Percentiles rank a stretch among this genome's conserved stretches.
phyloP scores from a whole-genome alignment of 257 asterid species.

The Ehretia macrophylla region DNA sequence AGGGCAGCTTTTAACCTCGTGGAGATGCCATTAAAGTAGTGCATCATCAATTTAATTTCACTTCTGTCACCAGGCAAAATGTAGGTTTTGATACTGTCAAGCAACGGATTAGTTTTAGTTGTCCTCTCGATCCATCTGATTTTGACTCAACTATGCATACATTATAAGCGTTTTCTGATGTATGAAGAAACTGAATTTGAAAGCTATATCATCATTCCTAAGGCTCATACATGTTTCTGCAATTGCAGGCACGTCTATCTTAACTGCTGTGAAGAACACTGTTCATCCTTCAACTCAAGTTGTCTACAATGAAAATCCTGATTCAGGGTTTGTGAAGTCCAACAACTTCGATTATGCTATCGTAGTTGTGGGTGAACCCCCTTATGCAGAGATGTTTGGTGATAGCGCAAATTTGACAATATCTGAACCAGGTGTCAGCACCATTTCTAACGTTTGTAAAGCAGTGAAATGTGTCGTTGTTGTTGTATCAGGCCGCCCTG shows the following conservation, averaged over 20 bases:
- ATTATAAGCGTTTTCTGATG: neutral
- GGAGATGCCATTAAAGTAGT: too few relatives aligned
- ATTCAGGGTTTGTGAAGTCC: constrained; percentile 10
- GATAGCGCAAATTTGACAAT: constrained; percentile 21
- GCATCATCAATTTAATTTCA: too few relatives aligned
- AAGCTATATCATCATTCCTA: neutral
- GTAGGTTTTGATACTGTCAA: too few relatives aligned
- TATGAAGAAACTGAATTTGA: neutral
- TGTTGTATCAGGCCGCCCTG: constrained; percentile 19
- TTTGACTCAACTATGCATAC: too few relatives aligned
- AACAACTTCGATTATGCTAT: constrained; percentile 13
- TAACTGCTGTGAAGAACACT: constrained; percentile 12
- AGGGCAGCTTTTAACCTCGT: too few relatives aligned
- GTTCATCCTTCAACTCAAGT: constrained; percentile 24
- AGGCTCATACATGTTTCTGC: neutral
- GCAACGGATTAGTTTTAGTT: too few relatives aligned
- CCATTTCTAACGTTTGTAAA: constrained; percentile 15
- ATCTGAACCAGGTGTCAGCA: constrained; percentile 17
- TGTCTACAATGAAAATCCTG: constrained; percentile 16
- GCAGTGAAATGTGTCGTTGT: constrained; percentile 16
- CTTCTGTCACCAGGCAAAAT: too few relatives aligned
- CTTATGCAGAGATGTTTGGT: constrained; percentile 20
- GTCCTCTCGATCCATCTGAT: too few relatives aligned
- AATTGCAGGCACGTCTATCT: constrained; percentile 18
- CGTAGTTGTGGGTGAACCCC: constrained; percentile 22